Conservation (phyloP, 2,329 filamentous ascomycete species). For the Dothiorella sarmentorum region DNA sequence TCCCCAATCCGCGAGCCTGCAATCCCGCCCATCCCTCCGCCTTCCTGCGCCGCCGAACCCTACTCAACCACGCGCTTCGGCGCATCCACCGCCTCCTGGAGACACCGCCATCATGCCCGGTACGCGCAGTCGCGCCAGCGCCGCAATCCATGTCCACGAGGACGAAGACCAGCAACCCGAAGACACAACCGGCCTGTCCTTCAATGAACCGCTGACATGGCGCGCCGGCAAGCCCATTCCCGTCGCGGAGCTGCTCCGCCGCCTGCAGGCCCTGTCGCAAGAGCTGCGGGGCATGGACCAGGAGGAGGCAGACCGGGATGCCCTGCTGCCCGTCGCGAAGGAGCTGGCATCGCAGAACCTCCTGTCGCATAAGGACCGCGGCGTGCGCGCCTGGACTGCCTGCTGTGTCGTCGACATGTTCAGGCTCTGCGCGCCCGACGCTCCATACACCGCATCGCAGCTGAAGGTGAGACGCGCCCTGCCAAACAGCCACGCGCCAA, state of each 20-base stretch:
- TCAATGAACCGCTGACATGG: constrained; percentile 86
- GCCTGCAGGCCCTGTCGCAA: constrained; percentile 74
- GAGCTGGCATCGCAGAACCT: constrained; percentile 80
- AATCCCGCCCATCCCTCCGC: neutral
- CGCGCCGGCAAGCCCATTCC: constrained; percentile 85
- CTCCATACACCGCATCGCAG: constrained; percentile 85
- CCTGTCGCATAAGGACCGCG: constrained; percentile 86
- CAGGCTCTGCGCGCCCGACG: constrained; percentile 87
- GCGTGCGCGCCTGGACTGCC: constrained; percentile 83
- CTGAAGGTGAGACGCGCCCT: constrained; percentile 64
- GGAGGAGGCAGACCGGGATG: constrained; percentile 77
- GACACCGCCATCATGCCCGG: constrained; percentile 19
- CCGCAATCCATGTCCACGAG: constrained; percentile 29
- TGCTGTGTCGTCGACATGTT: constrained; percentile 92
- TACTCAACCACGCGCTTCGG: constrained; percentile 10
- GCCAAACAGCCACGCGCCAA: neutral
- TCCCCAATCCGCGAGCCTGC: neutral
- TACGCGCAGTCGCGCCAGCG: constrained; percentile 38
- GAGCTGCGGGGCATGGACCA: constrained; percentile 86
- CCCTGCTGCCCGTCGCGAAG: constrained; percentile 77
- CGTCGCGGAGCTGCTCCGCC: constrained; percentile 74
- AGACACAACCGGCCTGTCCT: constrained; percentile 54
- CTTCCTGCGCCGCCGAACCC: neutral
- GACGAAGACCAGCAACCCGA: constrained; percentile 16
- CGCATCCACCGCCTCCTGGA: constrained; percentile 14